Evolutionary conservation across 1,284 basidiomycete species (phyloP), one percentile per base, ranked within the genome.

Genomic region (Schizopora paradoxa): DNA sequence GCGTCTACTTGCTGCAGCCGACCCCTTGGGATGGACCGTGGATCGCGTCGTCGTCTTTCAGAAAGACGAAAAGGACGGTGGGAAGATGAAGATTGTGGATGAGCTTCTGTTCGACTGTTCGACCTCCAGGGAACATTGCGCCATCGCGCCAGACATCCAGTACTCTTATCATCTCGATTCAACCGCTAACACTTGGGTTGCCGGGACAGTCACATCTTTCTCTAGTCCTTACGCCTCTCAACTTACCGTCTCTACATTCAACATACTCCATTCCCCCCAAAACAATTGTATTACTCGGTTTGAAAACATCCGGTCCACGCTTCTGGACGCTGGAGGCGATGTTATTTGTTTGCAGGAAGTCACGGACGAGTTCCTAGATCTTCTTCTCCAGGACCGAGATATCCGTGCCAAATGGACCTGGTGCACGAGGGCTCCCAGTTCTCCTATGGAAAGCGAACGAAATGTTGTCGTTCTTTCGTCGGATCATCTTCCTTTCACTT

Each of bases 281-380:
- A 44, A 51, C 40, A 51, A 51, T 13, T 31, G 42, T 16, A 18
- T 27, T 6, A 13, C 39, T 11, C 51, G 54, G 6, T 43, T 53
- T 7, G 18, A 38, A n/a, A 16, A 11, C 16, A 28, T 58, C 18
- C 22, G 49, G 13, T 14, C 46, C 7, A 43, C 47, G 11, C 45
- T 56, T 29, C 5, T 52, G 14, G 36, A 48, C 26, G 43, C 49
- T 8, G 27, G 45, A 11, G 38, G 47, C 10, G 56, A 56, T 41
- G 37, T 57, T 25, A 27, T 55, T 7, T 51, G 47, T 41, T 37
- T 58, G 21, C 56, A 56, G 41, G 57, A 57, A 36, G 47, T 57
- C 27, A 53, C 54, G 8, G 56, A 56, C 22, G 47, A 50, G 5
- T 45, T 45, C 25, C 32, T 57, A 4, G 27, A 26, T 2, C 25